Base-by-base conservation (phyloP, 1,284 basidiomycete genomes). In the Cutaneotrichosporon sp. region DNA sequence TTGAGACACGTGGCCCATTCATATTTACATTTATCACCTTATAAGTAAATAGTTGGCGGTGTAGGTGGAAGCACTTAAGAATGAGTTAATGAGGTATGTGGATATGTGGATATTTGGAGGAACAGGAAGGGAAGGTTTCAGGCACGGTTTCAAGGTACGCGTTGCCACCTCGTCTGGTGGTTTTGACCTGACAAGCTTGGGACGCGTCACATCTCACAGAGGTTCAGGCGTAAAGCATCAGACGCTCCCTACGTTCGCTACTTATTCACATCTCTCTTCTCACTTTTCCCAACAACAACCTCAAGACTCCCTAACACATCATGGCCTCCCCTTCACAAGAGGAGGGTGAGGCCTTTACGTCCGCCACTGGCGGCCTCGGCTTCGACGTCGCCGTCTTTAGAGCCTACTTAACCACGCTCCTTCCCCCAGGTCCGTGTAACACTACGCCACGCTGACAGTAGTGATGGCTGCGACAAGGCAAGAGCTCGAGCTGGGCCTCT, bases 331-430 rank as follows among this genome's bases (percentile, higher is more conserved):
- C 68, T 62, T 61, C 63, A 49, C 58, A 58, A 6, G 72, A 73
- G 58, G 74, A 74, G 65, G 76, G 69, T 63, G 70, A 66, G 65
- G 61, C 61, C 53, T 58, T 65, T 22, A 36, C 64, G 21, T 34
- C 71, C 2, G 30, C 62, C 7, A 53, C 52, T 49, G 70, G 63
- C 34, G 67, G 65, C 22, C 60, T 76, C 46, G 66, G 68, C 58
- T 79, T 81, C 59, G 78, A 81, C 68, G 70, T 77, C 38, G 58
- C 49, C 34, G 72, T 75, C n/a, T 77, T 81, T 70, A 70, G 68
- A 55, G 58, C 64, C 21, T 81, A 80, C 58, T 70, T 80, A 13
- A 61, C 68, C 10, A 68, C 70, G 2, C 69, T 81, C 16, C 70
- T 81, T 0, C 70, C 67, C 7, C 76, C 75, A 56, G 74, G 80